Percentiles rank a stretch among this genome's conserved stretches.
These are phyloP conservation scores for Penicillium angulare DNA, from an alignment of 495 filamentous ascomycete genomes.

Conservation along the genomic window DNA sequence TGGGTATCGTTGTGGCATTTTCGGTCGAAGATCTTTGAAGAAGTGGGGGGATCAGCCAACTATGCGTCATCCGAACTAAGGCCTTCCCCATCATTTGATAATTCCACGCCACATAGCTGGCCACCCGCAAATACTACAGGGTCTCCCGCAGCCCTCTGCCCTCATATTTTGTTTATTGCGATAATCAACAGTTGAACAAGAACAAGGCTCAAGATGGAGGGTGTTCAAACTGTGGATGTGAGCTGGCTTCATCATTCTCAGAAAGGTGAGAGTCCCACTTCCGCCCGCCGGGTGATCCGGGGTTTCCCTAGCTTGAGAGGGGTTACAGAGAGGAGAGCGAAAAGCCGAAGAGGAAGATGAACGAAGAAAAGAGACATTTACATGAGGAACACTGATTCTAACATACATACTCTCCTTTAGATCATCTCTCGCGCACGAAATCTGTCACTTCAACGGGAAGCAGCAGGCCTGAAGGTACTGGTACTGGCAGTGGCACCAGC, in stretches of 20 bases:
- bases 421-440: slow-evolving; percentile 40
- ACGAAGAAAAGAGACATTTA: background rate
- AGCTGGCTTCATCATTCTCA: slow-evolving; percentile 68
- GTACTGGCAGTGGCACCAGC: no score
- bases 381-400: background rate
- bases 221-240: slow-evolving; percentile 65
- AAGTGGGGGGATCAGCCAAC: slow-evolving; percentile 26
- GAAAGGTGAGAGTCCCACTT: slow-evolving; percentile 50
- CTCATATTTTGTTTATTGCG: no score
- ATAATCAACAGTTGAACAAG: no score
- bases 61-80: slow-evolving; percentile 30
- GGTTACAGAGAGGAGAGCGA: background rate
- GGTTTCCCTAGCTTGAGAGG: background rate
- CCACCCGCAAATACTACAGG: background rate
- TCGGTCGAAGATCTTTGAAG: slow-evolving; percentile 1
- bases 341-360: background rate
- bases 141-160: no score
- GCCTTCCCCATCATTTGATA: slow-evolving; percentile 19
- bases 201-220: slow-evolving; percentile 50
- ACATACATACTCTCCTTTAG: slow-evolving; percentile 9
- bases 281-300: background rate
- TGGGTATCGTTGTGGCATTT: background rate
- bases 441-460: slow-evolving; percentile 33
- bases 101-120: slow-evolving; percentile 25
- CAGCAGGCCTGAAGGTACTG: slow-evolving; percentile 26